phyloP scores from a whole-genome alignment of 805 yeast genomes.

The Candida berthetii region DNA sequence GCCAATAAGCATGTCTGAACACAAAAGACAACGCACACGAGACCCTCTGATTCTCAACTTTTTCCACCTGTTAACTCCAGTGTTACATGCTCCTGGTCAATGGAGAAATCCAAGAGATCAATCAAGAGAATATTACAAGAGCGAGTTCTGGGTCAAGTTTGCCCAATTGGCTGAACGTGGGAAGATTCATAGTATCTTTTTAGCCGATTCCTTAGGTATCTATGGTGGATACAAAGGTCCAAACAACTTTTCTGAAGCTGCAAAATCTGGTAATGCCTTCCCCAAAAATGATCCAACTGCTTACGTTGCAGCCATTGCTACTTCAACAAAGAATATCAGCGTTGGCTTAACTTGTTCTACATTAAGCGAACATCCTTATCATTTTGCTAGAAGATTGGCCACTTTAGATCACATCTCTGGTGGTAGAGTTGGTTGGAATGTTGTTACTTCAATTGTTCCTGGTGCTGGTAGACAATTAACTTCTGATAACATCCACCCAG shows the following conservation, averaged over 20 bases:
- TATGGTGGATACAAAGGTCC: conserved; percentile 32
- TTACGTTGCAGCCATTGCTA: conserved; percentile 27
- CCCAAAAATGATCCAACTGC: conserved; percentile 27
- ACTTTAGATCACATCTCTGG: no score
- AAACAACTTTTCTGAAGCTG: conserved; percentile 22
- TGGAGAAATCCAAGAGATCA: conserved; percentile 1
- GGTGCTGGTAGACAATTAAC: conserved; percentile 32
- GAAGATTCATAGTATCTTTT: conserved; percentile 26
- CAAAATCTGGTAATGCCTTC: conserved; percentile 16
- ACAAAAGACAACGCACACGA: no score
- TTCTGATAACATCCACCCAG: conserved; percentile 26
- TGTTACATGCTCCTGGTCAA: no score
- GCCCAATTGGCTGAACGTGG: no score
- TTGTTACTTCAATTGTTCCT: conserved; percentile 33
- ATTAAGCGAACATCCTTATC: conserved; percentile 33
- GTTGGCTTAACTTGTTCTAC: conserved; percentile 35
- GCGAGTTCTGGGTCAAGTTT: conserved; percentile 26
- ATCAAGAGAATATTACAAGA: neutral
- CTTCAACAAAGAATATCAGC: conserved; percentile 28
- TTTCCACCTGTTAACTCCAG: neutral
- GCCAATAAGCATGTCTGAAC: no score
- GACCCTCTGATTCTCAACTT: neutral
- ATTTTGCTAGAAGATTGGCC: no score
- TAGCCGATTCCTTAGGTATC: conserved; percentile 29
- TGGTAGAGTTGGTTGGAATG: conserved; percentile 40